Evolutionary conservation across 179 eudicot genomes (phyloP).

Genomic region (Carnegiea gigantea): DNA sequence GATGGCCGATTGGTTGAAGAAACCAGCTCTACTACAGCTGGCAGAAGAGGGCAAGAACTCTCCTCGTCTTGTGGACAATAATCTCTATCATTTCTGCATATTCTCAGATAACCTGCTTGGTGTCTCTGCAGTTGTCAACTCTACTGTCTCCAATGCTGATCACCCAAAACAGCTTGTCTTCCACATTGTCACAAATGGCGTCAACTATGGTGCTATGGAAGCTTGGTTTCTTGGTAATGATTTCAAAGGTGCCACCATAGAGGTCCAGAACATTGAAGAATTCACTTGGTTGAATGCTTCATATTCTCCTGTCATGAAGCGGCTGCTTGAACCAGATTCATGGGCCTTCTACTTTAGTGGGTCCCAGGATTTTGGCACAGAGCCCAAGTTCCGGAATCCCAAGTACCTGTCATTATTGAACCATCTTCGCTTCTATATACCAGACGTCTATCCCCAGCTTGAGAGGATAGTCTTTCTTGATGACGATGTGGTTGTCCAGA

Average conservation of each 20-base stretch:
- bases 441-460: conserved; percentile 64
- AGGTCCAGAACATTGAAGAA: conserved; percentile 60
- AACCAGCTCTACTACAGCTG: conserved; percentile 37
- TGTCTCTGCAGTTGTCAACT: conserved; percentile 70
- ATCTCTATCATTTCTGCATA: conserved; percentile 74
- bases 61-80: conserved; percentile 69
- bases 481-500: conserved; percentile 67
- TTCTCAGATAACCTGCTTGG: conserved; percentile 76
- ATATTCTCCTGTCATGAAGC: conserved; percentile 58
- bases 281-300: conserved; percentile 72
- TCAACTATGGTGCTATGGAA: conserved; percentile 69
- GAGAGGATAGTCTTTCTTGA: conserved; percentile 77
- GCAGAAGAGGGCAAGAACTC: conserved; percentile 56
- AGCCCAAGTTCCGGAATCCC: conserved; percentile 58
- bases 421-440: conserved; percentile 74
- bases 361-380: conserved; percentile 41
- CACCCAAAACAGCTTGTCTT: conserved; percentile 89
- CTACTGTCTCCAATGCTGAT: conserved; percentile 66
- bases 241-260: conserved; percentile 63
- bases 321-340: conserved; percentile 40
- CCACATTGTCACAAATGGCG: conserved; percentile 67
- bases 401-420: conserved; percentile 58
- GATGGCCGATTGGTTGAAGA: conserved; percentile 56
- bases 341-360: conserved; percentile 50
- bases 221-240: conserved; percentile 68